A percentile compares a stretch with the other conserved stretches of the same genome.
Evolutionary conservation across 192 early-diverging fungal genomes (phyloP).

Genomic region (Podila clonocystis): DNA sequence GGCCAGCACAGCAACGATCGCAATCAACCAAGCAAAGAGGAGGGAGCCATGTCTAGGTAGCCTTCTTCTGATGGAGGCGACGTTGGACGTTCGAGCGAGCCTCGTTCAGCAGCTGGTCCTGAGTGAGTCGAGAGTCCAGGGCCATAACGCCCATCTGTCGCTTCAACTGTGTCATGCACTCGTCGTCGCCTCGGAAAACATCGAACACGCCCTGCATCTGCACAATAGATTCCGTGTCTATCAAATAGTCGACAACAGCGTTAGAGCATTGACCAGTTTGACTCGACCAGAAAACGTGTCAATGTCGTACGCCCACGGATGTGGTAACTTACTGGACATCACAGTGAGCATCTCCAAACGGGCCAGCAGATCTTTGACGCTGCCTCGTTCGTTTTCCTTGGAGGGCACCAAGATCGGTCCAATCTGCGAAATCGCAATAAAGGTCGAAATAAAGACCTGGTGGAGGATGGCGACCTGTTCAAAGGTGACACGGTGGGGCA

Average conservation of each 20-base stretch:
- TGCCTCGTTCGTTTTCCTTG: constrained; percentile 37
- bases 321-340: constrained; percentile 33
- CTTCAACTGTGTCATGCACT: constrained; percentile 45
- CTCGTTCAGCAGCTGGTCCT: constrained; percentile 45
- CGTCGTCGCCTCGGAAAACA: constrained; percentile 47
- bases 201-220: constrained; percentile 46
- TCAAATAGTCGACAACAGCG: background rate
- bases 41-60: background rate
- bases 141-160: constrained; percentile 54
- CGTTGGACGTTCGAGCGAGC: constrained; percentile 22
- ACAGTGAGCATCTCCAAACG: constrained; percentile 50
- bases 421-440: constrained; percentile 57
- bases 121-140: constrained; percentile 38
- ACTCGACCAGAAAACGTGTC: background rate
- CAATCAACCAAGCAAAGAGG: background rate
- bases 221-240: constrained; percentile 44
- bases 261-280: background rate
- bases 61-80: constrained; percentile 27
- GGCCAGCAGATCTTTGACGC: constrained; percentile 26
- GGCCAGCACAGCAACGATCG: constrained; percentile 2
- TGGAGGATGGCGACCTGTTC: constrained; percentile 55
- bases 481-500: constrained; percentile 49
- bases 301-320: background rate
- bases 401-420: constrained; percentile 57
- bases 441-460: constrained; percentile 55